A percentile compares a stretch with the other conserved stretches of the same genome.
phyloP scores from a whole-genome alignment of 1,139 yeast species.

The Kurtzmaniella natalensis region DNA sequence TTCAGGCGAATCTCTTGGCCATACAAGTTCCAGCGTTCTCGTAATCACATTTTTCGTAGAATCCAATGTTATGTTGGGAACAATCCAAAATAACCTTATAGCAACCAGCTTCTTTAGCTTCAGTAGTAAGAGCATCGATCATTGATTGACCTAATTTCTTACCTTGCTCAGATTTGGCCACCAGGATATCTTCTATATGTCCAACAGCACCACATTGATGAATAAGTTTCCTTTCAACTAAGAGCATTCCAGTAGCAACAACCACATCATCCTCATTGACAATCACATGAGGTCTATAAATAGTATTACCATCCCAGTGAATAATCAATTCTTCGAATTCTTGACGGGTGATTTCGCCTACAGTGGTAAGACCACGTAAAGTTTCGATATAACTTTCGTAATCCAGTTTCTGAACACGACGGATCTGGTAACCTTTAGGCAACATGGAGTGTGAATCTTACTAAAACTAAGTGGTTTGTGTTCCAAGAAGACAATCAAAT shows the following conservation, averaged over 20 bases:
- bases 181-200: slow-evolving; percentile 94
- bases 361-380: slow-evolving; percentile 55
- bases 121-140: slow-evolving; percentile 55
- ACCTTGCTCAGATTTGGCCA: slow-evolving; percentile 73
- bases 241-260: slow-evolving; percentile 45
- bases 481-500: too few species aligned
- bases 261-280: slow-evolving; percentile 42
- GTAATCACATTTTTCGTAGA: slow-evolving; percentile 85
- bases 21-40: slow-evolving; percentile 69
- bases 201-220: slow-evolving; percentile 86
- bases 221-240: slow-evolving; percentile 59
- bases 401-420: slow-evolving; percentile 45
- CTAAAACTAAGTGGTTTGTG: too few species aligned
- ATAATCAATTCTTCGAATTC: slow-evolving; percentile 40
- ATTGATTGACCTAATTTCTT: slow-evolving; percentile 68
- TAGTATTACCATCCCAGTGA: slow-evolving; percentile 45
- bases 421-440: slow-evolving; percentile 51
- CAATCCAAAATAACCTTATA: slow-evolving; percentile 92
- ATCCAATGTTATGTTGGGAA: slow-evolving; percentile 70
- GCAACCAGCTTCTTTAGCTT: slow-evolving; percentile 63
- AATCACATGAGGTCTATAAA: slow-evolving; percentile 61
- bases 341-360: slow-evolving; percentile 48
- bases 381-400: slow-evolving; percentile 48
- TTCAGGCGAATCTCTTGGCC: slow-evolving; percentile 43
- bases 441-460: too few species aligned